Evolutionary conservation across 768 basidiomycete genomes (phyloP).

Genomic region (Boletus sp.): DNA sequence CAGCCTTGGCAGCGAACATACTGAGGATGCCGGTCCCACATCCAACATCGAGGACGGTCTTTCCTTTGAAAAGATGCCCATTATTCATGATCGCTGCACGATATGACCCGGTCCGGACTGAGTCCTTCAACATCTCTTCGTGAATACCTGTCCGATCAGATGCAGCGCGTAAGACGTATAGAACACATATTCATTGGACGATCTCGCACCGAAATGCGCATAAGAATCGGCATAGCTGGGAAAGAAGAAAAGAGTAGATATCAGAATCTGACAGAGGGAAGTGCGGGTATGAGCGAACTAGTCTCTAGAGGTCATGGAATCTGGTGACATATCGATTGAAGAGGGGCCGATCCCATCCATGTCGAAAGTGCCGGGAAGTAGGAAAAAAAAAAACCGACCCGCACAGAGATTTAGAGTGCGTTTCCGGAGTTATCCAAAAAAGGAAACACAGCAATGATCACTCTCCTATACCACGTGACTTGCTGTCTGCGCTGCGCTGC

Average conservation of each 20-base stretch:
- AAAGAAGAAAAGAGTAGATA: slow-evolving; percentile 32
- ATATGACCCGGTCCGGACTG: slow-evolving; percentile 93
- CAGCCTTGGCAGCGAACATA: slow-evolving; percentile 97
- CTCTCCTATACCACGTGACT: slow-evolving; percentile 19
- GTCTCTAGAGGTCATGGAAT: slow-evolving; percentile 81
- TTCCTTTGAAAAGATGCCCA: slow-evolving; percentile 91
- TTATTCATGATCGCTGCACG: slow-evolving; percentile 93
- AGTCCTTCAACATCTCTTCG: slow-evolving; percentile 99
- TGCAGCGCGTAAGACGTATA: slow-evolving; percentile 1
- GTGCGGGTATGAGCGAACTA: slow-evolving; percentile 58
- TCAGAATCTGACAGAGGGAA: slow-evolving; percentile 36
- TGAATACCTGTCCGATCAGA: slow-evolving; percentile 69
- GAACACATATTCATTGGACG: not conserved
- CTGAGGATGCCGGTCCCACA: slow-evolving; percentile 98
- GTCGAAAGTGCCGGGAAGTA: slow-evolving; percentile 1
- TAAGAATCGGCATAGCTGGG: slow-evolving; percentile 92
- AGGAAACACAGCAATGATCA: not conserved
- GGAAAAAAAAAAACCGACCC: not conserved
- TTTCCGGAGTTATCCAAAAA: slow-evolving; percentile 3
- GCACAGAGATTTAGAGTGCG: not conserved
- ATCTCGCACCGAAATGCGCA: slow-evolving; percentile 79
- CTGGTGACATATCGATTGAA: slow-evolving; percentile 22
- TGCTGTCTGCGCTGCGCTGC: not conserved
- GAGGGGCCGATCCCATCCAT: slow-evolving; percentile 34
- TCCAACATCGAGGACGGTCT: slow-evolving; percentile 96